Percentiles rank a stretch among this genome's conserved stretches.
Evolutionary conservation across 2,329 filamentous ascomycete species (phyloP).

Genomic region (Cadophora gregata): DNA sequence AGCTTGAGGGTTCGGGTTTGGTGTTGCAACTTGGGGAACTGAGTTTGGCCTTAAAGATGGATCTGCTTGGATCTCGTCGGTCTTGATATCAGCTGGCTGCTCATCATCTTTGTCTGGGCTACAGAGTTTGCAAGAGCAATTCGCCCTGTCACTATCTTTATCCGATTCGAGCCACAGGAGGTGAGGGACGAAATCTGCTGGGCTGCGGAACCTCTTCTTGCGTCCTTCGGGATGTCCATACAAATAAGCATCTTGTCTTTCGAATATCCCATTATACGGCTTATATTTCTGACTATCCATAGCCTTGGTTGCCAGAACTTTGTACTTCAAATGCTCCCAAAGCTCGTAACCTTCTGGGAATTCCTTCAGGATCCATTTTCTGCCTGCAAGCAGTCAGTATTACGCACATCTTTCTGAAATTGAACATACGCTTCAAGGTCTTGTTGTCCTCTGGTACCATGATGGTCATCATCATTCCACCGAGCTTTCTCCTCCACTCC

Average conservation of each 20-base stretch:
- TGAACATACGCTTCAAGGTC: conserved; percentile 24
- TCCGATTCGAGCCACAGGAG: conserved; percentile 62
- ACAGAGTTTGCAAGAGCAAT: conserved; percentile 64
- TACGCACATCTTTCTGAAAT: not conserved
- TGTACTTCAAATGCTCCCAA: conserved; percentile 63
- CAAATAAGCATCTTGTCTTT: conserved; percentile 64
- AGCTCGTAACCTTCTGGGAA: conserved; percentile 62
- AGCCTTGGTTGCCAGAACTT: conserved; percentile 48
- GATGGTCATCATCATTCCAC: conserved; percentile 61
- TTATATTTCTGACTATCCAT: conserved; percentile 50
- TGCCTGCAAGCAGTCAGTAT: conserved; percentile 37
- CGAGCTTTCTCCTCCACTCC: conserved; percentile 64
- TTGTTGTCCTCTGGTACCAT: conserved; percentile 46
- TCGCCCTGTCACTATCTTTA: conserved; percentile 54
- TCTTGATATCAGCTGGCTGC: conserved; percentile 19
- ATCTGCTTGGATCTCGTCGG: conserved; percentile 28
- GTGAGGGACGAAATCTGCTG: conserved; percentile 65
- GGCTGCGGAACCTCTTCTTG: conserved; percentile 62
- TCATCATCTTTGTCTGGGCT: conserved; percentile 54
- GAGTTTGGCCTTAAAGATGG: conserved; percentile 4
- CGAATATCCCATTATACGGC: conserved; percentile 53
- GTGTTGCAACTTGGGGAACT: not conserved
- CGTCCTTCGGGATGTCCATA: conserved; percentile 64
- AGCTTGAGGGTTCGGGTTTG: conserved; percentile 6
- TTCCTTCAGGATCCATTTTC: conserved; percentile 56